A percentile compares a stretch with the other conserved stretches of the same genome.
phyloP scores from a whole-genome alignment of 164 flowering plant genomes.

The Euptelea pleiosperma region DNA sequence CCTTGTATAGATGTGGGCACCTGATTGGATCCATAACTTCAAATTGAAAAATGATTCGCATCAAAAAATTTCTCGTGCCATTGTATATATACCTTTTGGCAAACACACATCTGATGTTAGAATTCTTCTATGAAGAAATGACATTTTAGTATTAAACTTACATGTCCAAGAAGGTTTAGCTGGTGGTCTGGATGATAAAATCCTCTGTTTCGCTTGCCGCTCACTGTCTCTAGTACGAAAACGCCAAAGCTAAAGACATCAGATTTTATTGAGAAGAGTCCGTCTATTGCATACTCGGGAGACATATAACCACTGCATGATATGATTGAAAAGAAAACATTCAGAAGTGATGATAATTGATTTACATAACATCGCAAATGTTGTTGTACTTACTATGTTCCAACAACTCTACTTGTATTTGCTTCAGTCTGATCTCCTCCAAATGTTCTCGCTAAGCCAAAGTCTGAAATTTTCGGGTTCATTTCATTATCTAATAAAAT shows the following conservation, averaged over 20 bases:
- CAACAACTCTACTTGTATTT: constrained; percentile 10
- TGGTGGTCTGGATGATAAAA: constrained; percentile 10
- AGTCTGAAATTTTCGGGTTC: constrained; percentile 13
- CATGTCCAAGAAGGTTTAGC: constrained; percentile 14
- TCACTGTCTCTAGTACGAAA: constrained; percentile 8
- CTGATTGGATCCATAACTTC: no score
- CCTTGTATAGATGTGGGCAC: no score
- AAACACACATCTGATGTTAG: no score
- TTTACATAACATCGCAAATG: no score
- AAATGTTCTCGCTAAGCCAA: constrained; percentile 10
- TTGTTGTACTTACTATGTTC: constrained; percentile 14
- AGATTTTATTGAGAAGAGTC: constrained; percentile 10
- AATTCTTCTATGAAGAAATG: no score
- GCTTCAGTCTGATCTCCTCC: constrained; percentile 10
- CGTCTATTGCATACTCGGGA: constrained; percentile 10
- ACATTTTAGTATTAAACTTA: neutral
- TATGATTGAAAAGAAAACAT: neutral
- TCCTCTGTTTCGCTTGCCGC: constrained; percentile 10
- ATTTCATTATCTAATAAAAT: constrained; percentile 7
- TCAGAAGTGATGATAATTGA: no score
- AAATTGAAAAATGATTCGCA: no score
- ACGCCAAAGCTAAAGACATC: constrained; percentile 15
- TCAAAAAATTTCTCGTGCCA: no score
- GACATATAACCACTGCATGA: constrained; percentile 13
- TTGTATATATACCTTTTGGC: no score